Base-by-base conservation (phyloP, 176 grass and related monocot species). In the Chrysopogon serrulatus region DNA sequence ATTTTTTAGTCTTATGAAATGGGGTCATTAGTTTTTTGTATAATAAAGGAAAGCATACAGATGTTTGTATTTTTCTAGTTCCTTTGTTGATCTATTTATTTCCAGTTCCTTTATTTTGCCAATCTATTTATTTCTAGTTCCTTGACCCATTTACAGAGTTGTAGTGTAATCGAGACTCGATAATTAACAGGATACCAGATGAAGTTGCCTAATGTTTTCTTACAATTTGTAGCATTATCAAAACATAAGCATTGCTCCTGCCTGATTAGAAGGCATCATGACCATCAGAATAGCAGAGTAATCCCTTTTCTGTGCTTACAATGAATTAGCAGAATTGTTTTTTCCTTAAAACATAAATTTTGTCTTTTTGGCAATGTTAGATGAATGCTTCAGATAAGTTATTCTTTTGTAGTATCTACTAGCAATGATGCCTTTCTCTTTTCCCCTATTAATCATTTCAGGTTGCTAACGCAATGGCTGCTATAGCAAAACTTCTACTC, bases 391-490 rank as follows among this genome's bases (percentile, higher is more conserved):
- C 17, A 15, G 30, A 82, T 19, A 35, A 68, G 15, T 59, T 31
- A n/a, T 17, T 82, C 9, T 45, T 85, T 79, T 51, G 44, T 45
- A 14, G 44, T 56, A 68, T 19, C 45, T 45, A 16, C 32, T 0
- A 45, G 5, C 28, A 70, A 66, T 70, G 47, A 60, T 65, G 21
- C 32, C 45, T 81, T 73, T 43, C 51, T 51, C 21, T 47, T 53
- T 1, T 39, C 40, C 3, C 4, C 18, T 73, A 47, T 41, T 70
- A 78, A 57, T 63, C 68, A 5, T 80, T 76, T 57, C 79, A 97
- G 94, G 94, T 97, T 88, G 90, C 92, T 54, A 97, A 94, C 87
- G 90, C 86, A 67, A 92, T 92, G n/a, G 90, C 94, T 85, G 86
- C 94, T 73, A 97, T 94, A 88, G 87, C 87, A 56, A 97, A 92